Evolutionary conservation across 192 early-diverging fungal species (phyloP).

Genomic region (Gryganskiella cystojenkinii): DNA sequence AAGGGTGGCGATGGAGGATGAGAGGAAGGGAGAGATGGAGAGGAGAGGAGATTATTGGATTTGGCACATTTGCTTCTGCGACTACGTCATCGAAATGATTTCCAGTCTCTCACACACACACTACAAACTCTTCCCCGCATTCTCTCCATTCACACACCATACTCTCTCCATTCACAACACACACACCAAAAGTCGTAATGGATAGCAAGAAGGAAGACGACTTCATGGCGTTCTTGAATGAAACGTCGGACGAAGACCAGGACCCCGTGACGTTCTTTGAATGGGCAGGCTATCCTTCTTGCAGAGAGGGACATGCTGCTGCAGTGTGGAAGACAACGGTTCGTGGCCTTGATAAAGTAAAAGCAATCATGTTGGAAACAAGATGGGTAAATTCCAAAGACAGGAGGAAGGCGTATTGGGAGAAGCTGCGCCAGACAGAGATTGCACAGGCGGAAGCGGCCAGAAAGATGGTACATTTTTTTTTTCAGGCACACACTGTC

Average conservation of each 20-base stretch:
- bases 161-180: constrained; percentile 6
- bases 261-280: constrained; percentile 34
- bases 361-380: constrained; percentile 27
- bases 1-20: no score
- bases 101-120: neutral
- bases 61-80: no score
- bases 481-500: neutral
- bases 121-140: neutral
- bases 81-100: no score
- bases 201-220: constrained; percentile 16
- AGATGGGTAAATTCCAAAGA: constrained; percentile 32
- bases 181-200: constrained; percentile 14
- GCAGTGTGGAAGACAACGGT: constrained; percentile 36
- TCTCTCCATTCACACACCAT: constrained; percentile 14
- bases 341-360: constrained; percentile 30
- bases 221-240: constrained; percentile 19
- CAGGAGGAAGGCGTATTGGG: constrained; percentile 27
- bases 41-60: neutral
- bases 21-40: no score
- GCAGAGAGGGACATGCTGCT: constrained; percentile 26
- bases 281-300: constrained; percentile 40
- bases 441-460: constrained; percentile 18
- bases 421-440: constrained; percentile 29
- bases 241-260: constrained; percentile 24
- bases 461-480: constrained; percentile 25